These are phyloP conservation scores for Penicillium mononematosum DNA, from an alignment of 495 filamentous ascomycete genomes.

Conservation along the genomic window DNA sequence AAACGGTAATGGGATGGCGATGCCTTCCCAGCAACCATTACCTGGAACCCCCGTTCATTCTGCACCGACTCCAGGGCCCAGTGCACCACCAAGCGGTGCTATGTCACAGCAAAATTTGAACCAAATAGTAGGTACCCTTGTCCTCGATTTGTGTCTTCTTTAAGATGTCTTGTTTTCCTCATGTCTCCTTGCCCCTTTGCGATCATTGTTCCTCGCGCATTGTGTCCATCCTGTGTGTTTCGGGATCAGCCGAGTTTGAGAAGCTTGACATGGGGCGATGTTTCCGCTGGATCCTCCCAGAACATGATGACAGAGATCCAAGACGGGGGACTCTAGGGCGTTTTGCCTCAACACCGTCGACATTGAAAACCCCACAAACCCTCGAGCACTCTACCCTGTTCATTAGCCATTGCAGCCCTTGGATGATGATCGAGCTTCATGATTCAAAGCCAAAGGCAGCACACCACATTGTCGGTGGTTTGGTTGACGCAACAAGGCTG, in stretches of 20 bases:
- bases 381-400: background rate
- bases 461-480: too few species aligned
- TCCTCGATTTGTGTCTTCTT: background rate
- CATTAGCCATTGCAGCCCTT: background rate
- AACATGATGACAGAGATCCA: background rate
- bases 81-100: slow-evolving; percentile 44
- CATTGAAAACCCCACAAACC: background rate
- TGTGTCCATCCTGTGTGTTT: background rate
- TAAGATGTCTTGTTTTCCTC: background rate
- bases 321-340: background rate
- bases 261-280: background rate
- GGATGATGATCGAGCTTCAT: background rate
- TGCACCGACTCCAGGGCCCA: slow-evolving; percentile 40
- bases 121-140: slow-evolving; percentile 72
- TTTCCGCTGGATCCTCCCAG: background rate
- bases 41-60: slow-evolving; percentile 38
- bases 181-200: background rate
- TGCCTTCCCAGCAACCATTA: slow-evolving; percentile 52
- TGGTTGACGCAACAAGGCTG: background rate
- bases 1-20: slow-evolving; percentile 47
- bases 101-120: slow-evolving; percentile 88
- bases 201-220: background rate
- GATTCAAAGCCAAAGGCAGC: background rate
- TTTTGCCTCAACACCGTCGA: background rate
- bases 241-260: background rate